Percentiles rank a stretch among this genome's conserved stretches.
Evolutionary conservation across 768 basidiomycete genomes (phyloP).

Genomic region (Clitopilus hobsonii): DNA sequence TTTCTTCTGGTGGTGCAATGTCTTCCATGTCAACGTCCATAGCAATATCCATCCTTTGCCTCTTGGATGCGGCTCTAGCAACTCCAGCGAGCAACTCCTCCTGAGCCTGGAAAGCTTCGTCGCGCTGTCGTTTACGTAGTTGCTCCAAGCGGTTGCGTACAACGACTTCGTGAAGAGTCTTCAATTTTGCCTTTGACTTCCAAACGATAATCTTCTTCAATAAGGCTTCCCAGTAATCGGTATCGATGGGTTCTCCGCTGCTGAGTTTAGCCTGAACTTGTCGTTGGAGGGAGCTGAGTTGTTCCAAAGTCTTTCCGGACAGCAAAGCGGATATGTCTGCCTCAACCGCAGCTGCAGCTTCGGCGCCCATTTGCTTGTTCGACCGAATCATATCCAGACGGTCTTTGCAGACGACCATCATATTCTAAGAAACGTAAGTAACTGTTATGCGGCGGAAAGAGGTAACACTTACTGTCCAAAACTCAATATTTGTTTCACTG

Average conservation of each 20-base stretch:
- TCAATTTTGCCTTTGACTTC: constrained; percentile 97
- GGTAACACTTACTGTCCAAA: constrained; percentile 78
- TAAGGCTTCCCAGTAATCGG: constrained; percentile 95
- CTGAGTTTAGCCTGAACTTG: constrained; percentile 84
- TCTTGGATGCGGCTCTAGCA: constrained; percentile 48
- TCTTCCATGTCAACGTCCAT: constrained; percentile 28
- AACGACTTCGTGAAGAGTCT: constrained; percentile 91
- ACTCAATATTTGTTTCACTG: constrained; percentile 83
- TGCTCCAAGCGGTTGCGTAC: constrained; percentile 95
- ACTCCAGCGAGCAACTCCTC: constrained; percentile 85
- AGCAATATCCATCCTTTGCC: constrained; percentile 28
- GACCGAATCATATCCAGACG: constrained; percentile 72
- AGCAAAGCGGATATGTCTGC: constrained; percentile 77
- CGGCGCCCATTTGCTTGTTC: constrained; percentile 58
- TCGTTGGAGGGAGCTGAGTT: constrained; percentile 77
- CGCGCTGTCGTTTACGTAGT: constrained; percentile 90
- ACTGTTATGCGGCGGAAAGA: not conserved
- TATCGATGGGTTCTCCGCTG: constrained; percentile 93
- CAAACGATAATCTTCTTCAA: constrained; percentile 91
- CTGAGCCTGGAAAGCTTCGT: constrained; percentile 92
- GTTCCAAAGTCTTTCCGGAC: constrained; percentile 80
- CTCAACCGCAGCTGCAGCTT: constrained; percentile 78
- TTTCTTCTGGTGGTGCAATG: constrained; percentile 50
- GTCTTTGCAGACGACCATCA: constrained; percentile 96
- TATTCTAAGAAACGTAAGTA: constrained; percentile 52